A percentile compares a stretch with the other conserved stretches of the same genome.
Evolutionary conservation across 1,139 yeast genomes (phyloP).

Genomic region (Sugiyamaella xylanicola): DNA sequence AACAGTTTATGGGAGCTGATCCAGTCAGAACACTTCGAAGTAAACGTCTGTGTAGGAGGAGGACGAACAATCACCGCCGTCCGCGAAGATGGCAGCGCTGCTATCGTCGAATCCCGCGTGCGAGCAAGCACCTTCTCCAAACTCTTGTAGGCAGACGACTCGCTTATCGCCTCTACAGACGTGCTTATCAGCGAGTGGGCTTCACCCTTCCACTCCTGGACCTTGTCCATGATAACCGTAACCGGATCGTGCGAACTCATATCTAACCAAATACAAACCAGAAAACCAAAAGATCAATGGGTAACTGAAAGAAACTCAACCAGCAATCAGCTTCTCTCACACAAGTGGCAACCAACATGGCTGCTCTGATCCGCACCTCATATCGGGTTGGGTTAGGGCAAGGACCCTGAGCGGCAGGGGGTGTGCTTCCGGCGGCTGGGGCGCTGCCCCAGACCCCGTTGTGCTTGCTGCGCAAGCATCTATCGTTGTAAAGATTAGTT

Average conservation of each 20-base stretch:
- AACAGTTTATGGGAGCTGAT: constrained; percentile 34
- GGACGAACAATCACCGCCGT: constrained; percentile 25
- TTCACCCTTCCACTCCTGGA: constrained; percentile 20
- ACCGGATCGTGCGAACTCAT: constrained; percentile 26
- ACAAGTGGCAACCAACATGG: neutral
- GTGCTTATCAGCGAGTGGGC: constrained; percentile 15
- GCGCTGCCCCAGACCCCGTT: neutral
- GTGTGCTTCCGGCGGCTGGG: neutral
- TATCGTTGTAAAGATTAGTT: too few species aligned
- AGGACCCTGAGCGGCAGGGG: neutral
- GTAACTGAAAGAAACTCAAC: neutral
- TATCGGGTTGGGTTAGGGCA: neutral
- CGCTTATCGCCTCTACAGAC: constrained; percentile 14
- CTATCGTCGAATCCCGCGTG: constrained; percentile 14
- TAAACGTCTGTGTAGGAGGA: constrained; percentile 36
- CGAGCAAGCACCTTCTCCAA: constrained; percentile 18
- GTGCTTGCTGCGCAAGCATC: neutral
- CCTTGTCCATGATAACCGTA: constrained; percentile 25
- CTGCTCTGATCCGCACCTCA: neutral
- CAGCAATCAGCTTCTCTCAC: neutral
- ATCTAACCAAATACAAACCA: neutral
- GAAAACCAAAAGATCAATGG: neutral
- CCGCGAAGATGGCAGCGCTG: constrained; percentile 8
- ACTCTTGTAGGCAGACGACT: constrained; percentile 13
- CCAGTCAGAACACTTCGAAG: constrained; percentile 36